phyloP scores from a whole-genome alignment of 2,329 filamentous ascomycete genomes.

The Fusarium oligoseptatum region DNA sequence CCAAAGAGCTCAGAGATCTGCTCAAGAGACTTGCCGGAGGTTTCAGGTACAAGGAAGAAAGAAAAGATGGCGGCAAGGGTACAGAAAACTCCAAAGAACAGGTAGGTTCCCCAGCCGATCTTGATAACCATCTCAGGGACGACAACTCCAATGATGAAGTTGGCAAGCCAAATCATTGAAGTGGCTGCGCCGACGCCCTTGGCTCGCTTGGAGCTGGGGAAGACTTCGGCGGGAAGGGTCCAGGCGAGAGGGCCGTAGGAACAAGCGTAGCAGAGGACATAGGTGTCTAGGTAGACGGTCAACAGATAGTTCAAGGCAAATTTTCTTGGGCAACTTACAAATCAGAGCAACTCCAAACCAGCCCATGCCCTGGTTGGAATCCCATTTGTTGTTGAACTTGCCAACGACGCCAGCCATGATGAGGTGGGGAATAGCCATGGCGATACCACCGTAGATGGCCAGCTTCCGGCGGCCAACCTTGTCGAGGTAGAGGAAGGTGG shows the following conservation, averaged over 20 bases:
- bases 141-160: slow-evolving; percentile 60
- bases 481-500: slow-evolving; percentile 49
- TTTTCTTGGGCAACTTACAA: slow-evolving; percentile 11
- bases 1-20: slow-evolving; percentile 40
- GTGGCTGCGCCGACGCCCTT: slow-evolving; percentile 54
- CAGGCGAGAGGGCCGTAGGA: slow-evolving; percentile 53
- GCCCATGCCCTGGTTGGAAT: slow-evolving; percentile 24
- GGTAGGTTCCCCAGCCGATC: slow-evolving; percentile 61
- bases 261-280: slow-evolving; percentile 47
- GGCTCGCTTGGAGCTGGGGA: slow-evolving; percentile 50
- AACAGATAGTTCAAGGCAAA: too few species aligned
- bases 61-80: slow-evolving; percentile 58
- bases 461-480: slow-evolving; percentile 48
- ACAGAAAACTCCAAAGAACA: slow-evolving; percentile 68
- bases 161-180: slow-evolving; percentile 52
- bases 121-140: slow-evolving; percentile 67
- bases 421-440: slow-evolving; percentile 36
- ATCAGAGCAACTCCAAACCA: slow-evolving; percentile 34
- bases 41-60: slow-evolving; percentile 40
- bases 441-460: slow-evolving; percentile 34
- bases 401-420: slow-evolving; percentile 35
- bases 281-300: slow-evolving; percentile 11
- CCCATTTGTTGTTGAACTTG: slow-evolving; percentile 33
- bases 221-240: slow-evolving; percentile 54
- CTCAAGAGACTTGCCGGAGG: slow-evolving; percentile 32